Percentiles rank a stretch among this genome's conserved stretches.
These are phyloP conservation scores for Bruguiera sexangula DNA, from an alignment of 345 rosid genomes.

Conservation along the genomic window DNA sequence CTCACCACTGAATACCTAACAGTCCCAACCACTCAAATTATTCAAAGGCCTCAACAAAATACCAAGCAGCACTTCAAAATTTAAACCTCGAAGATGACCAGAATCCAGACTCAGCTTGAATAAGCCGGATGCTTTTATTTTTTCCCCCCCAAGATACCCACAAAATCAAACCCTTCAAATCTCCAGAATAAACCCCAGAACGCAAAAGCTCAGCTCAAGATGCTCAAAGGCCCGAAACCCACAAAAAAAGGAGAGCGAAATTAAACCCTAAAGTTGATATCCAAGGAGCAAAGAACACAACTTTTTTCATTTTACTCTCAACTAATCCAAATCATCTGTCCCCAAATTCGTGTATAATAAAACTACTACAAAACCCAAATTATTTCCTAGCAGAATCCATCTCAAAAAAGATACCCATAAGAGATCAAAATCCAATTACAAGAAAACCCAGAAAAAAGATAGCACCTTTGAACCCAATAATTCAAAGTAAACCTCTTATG, in stretches of 20 bases:
- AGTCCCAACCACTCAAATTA: constrained; percentile 11
- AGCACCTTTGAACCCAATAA: neutral
- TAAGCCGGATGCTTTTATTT: neutral
- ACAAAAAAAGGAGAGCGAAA: neutral
- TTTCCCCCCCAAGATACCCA: neutral
- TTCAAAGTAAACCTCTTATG: neutral
- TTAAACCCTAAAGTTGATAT: constrained; percentile 13
- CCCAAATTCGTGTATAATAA: constrained; percentile 8
- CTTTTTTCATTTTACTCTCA: neutral
- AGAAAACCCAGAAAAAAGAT: neutral
- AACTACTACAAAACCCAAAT: constrained; percentile 1
- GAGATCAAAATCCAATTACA: neutral
- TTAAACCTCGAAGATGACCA: constrained; percentile 4
- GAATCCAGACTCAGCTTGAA: constrained; percentile 4
- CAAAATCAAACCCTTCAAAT: constrained; percentile 8
- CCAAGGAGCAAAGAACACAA: constrained; percentile 9
- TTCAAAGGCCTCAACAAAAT: neutral
- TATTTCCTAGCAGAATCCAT: constrained; percentile 4
- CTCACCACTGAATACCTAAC: constrained; percentile 1
- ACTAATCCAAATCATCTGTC: constrained; percentile 9
- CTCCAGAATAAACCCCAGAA: constrained; percentile 8
- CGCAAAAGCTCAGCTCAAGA: constrained; percentile 7
- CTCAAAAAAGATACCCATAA: neutral
- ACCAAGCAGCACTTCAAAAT: constrained; percentile 11
- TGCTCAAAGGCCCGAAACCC: constrained; percentile 6